A percentile compares a stretch with the other conserved stretches of the same genome.
Evolutionary conservation across 2,329 filamentous ascomycete species (phyloP).

Genomic region (Phaeomoniella chlamydospora): DNA sequence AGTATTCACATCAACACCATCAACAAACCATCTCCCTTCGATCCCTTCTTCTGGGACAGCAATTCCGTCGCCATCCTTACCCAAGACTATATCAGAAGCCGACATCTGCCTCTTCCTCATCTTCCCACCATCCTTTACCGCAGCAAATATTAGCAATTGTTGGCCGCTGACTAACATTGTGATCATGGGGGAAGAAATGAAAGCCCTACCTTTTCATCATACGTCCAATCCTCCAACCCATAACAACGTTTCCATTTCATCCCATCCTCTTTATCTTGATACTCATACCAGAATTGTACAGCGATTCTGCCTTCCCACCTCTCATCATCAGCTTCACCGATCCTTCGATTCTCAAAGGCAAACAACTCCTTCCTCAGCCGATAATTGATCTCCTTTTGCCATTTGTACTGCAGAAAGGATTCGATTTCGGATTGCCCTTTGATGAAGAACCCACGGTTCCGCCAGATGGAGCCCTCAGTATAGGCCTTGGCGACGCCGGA

Average conservation of each 20-base stretch:
- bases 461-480: slow-evolving; percentile 63
- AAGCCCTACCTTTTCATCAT: slow-evolving; percentile 15
- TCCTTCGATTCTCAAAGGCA: slow-evolving; percentile 37
- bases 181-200: neutral
- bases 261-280: slow-evolving; percentile 47
- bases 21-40: slow-evolving; percentile 28
- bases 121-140: slow-evolving; percentile 15
- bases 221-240: slow-evolving; percentile 46
- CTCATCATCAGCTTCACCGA: slow-evolving; percentile 3
- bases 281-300: slow-evolving; percentile 87
- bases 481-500: slow-evolving; percentile 55
- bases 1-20: slow-evolving; percentile 24
- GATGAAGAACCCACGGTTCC: slow-evolving; percentile 60
- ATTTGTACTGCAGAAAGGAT: slow-evolving; percentile 57
- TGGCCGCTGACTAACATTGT: neutral
- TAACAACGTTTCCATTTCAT: slow-evolving; percentile 75
- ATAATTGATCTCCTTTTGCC: slow-evolving; percentile 58
- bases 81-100: slow-evolving; percentile 29
- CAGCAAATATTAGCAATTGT: neutral
- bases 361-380: slow-evolving; percentile 72
- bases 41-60: slow-evolving; percentile 10
- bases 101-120: slow-evolving; percentile 34
- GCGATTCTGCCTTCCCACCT: slow-evolving; percentile 55
- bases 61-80: slow-evolving; percentile 23
- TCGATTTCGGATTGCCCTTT: slow-evolving; percentile 53